Evolutionary conservation across 2,329 filamentous ascomycete species (phyloP), one percentile per base, ranked within the genome.

Genomic region (Sphaerulina musiva): DNA sequence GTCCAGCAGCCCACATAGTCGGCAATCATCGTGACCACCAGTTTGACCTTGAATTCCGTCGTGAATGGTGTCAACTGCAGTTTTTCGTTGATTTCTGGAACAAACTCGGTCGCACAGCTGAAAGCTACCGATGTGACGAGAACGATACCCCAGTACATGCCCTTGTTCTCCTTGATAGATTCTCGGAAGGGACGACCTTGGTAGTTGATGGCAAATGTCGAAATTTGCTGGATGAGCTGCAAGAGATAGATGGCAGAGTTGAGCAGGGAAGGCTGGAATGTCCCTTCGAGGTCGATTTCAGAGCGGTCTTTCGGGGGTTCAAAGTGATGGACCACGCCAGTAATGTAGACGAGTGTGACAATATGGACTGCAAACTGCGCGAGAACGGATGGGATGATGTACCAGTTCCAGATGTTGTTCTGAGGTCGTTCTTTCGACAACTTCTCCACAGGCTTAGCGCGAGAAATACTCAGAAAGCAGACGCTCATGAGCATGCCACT

Each of bases 401-500:
- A 98, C 49, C 90, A 81, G 76, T 98, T 98, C 80, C 97, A 97
- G 69, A 98, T 98, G 73, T 97, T 96, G 52, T 92, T 91, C 74
- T 98, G 93, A 0, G 93, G 93, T 39, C 93, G 87, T 73, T 98
- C 93, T 75, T 96, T 96, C 59, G 92, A 96, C 23, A 98, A 78
- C 36, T 87, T 86, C 74, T 98, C 93, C 49, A 98, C 93, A 31
- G 93, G 89, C 77, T 90, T 93, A 39, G 93, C 93, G 56, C 93
- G 86, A n/a, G 93, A 97, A 67, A 98, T 96, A 58, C 91, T 96
- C 66, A 98, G 76, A 80, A 98, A 98, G 76, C 93, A 98, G 48
- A 98, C 93, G 66, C 91, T 96, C 93, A 98, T 97, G 71, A 98
- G 85, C 88, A 98, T 97, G 64, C 93, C 93, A 64, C 90, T 96